Percentiles rank a stretch among this genome's conserved stretches.
Evolutionary conservation across 768 basidiomycete species (phyloP).

Genomic region (Rhodotorula babjevae): DNA sequence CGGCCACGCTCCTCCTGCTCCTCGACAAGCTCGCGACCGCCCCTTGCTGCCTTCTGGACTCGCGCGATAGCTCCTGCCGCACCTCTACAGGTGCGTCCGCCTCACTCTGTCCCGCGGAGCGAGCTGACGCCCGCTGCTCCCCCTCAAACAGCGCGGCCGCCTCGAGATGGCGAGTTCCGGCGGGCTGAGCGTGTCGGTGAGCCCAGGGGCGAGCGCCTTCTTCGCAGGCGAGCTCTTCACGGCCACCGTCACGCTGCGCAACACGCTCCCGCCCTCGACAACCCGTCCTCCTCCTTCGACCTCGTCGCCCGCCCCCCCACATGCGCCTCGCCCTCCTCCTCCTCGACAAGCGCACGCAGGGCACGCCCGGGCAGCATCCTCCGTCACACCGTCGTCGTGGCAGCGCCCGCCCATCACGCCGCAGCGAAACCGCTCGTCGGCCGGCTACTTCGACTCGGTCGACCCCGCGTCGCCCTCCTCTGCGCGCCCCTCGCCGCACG

Average conservation of each 20-base stretch:
- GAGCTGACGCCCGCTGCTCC: background rate
- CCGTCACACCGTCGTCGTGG: background rate
- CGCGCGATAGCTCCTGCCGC: too few species aligned
- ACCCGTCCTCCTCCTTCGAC: slow-evolving; percentile 45
- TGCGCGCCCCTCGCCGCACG: background rate
- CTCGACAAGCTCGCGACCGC: too few species aligned
- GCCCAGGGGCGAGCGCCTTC: slow-evolving; percentile 77
- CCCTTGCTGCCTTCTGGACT: too few species aligned
- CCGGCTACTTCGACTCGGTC: background rate
- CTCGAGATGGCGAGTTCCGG: background rate
- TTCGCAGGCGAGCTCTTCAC: slow-evolving; percentile 87
- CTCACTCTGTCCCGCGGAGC: too few species aligned
- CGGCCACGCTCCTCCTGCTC: too few species aligned
- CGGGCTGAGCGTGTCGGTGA: slow-evolving; percentile 45
- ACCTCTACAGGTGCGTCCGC: too few species aligned
- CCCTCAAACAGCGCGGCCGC: background rate
- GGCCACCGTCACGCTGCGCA: slow-evolving; percentile 80
- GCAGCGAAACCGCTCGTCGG: background rate
- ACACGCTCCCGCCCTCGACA: slow-evolving; percentile 59
- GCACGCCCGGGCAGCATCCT: slow-evolving; percentile 17
- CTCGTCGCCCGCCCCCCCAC: background rate
- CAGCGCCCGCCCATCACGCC: background rate
- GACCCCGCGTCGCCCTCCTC: background rate
- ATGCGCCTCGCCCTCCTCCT: slow-evolving; percentile 20
- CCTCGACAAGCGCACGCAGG: background rate